Base-by-base conservation (phyloP, 2,329 filamentous ascomycete genomes). In the Trichoderma endophyticum region DNA sequence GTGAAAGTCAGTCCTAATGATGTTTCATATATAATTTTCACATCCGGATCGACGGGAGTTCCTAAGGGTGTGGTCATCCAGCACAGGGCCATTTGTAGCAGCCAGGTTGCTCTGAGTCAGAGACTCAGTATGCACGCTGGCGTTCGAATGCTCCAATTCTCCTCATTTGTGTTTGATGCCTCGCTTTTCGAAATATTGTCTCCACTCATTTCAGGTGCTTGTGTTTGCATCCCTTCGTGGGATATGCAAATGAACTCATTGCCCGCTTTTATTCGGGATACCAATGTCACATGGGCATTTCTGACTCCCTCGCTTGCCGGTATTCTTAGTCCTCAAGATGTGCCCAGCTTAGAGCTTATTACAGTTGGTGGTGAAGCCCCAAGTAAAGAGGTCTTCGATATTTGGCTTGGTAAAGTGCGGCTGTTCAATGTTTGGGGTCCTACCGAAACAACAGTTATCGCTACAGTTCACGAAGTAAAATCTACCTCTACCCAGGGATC, bases 1-100 rank as follows among this genome's bases (percentile, higher is more conserved):
- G 68, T 66, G 21, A 14, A 24, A 2, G 68, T 71, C 6, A 32
- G 9, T 8, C 9, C 68, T 3, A 9, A 57, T 4, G 61, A 71
- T n/a, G 21, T 57, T 11, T 48, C 60, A 11, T 79, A 76, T 28
- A 83, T 86, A 74, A 83, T 87, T 77, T 87, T 86, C 74, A 87
- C 86, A 21, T 86, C 85, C 9, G 86, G 86, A 15, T 86, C 83
- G 21, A 87, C 86, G 1, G 86, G 86, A 4, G 78, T 78, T 21
- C 86, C 86, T 2, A 87, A 86, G 78, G 85, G 73, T 18, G 64
- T 76, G n/a, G 60, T 66, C 15, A 70, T 70, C 5, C 56, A 70
- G 11, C 66, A 70, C 11, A n/a, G 54, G 3, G 72, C 71, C 8
- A 66, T 64, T n/a, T 69, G 61, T 8, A 64, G 39, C 43, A 34